Base-by-base conservation (phyloP, 441 rosid genomes). In the Adansonia grandidieri region DNA sequence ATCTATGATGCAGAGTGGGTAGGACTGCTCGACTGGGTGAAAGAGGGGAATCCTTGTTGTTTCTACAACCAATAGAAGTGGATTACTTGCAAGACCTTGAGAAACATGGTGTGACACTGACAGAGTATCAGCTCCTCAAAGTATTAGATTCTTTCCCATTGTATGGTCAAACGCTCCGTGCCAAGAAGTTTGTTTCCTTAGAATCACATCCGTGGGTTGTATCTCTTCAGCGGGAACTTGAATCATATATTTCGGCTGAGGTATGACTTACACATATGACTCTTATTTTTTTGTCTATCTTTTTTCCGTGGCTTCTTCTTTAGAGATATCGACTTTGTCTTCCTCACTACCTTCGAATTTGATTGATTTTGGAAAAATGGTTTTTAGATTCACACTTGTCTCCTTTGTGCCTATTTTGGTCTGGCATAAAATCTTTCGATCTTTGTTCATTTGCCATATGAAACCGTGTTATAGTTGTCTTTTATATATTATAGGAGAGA, bases 1-100 rank as follows among this genome's bases (percentile, higher is more conserved):
- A 71, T 79, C 45, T 61, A 48, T 81, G 67, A 65, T 85, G 88
- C 90, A 96, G 98, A 87, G 98, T 96, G 61, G 99, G 99, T 78
- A 89, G 99, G 82, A 96, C 98, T 42, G 99, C 98, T 82, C 92
- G 99, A 76, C 84, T 96, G 81, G 98, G 97, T 77, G 95, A 93
- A 88, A 91, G 86, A 83, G 99, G 99, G 78, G 97, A 96, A 75
- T 89, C 98, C 0, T 78, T 92, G 72, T 73, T 94, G 63, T 96
- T 96, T 89, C 85, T 96, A 77, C 99, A 96, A 78, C 98, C 99
- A 0, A 80, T 90, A 19, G 99, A 96, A 83, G 82, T 83, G 60
- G 99, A 91, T 84, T 96, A 94, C 86, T 83, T 94, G 47, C 84
- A 89, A 54, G 97, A 91, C 73, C 85, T 96, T 45, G 90, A 89